Base-by-base conservation (phyloP, 345 rosid species). In the Eucalyptus marginata region DNA sequence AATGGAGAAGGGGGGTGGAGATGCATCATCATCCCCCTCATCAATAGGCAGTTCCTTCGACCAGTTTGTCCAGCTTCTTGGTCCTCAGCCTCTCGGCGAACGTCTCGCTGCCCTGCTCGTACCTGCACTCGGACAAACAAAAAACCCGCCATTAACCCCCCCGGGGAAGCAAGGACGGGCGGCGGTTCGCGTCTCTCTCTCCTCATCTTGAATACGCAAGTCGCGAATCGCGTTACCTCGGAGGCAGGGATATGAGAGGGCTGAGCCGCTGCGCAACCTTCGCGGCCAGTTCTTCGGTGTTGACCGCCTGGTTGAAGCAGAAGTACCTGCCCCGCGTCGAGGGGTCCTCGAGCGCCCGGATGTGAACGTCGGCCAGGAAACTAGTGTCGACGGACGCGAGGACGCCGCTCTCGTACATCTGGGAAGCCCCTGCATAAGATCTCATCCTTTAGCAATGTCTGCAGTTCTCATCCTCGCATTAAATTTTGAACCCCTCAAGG, bases 341-440 rank as follows among this genome's bases (percentile, higher is more conserved):
- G 24, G 50, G 89, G 81, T 97, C 98, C 86, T 95, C 94, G 12
- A 95, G 93, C 18, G 94, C 96, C 88, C 96, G 92, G 88, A 97
- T 94, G 86, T 97, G 97, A 47, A 95, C 94, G 83, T 96, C 95
- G 4, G 93, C 98, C 10, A 97, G 88, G 89, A 97, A 97, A 24
- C 81, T 89, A 24, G 93, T 94, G 24, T 97, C 93, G 9, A 95
- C 98, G 49, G 66, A 90, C 1, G 98, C 99, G 24, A 95, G 88
- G 27, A 95, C 98, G 56, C 99, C 98, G 5, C 96, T 95, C 89
- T 95, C 96, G 47, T 93, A 96, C 99, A 97, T 97, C 43, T 97
- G 91, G 44, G 97, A 92, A 62, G 98, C 97, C 86, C 99, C 99
- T 97, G 89, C 89, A 89, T 8, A 17, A 15, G 9, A 58, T 13